Evolutionary conservation across 805 yeast species (phyloP).

Genomic region (Lachancea sp.): DNA sequence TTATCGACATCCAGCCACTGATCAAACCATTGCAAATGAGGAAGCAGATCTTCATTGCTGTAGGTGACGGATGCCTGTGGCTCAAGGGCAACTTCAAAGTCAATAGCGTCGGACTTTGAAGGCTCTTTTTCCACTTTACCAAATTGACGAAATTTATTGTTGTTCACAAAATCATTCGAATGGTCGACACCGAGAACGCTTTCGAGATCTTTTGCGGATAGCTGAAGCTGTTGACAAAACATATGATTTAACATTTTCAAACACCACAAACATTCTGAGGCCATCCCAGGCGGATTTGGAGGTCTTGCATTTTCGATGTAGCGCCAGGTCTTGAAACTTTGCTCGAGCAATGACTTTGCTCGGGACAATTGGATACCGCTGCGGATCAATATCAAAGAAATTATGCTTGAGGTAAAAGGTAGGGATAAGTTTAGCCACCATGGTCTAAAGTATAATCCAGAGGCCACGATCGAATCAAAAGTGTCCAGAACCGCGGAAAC

Average conservation of each 20-base stretch:
- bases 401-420: constrained; percentile 41
- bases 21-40: constrained; percentile 50
- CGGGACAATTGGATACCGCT: constrained; percentile 32
- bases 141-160: constrained; percentile 42
- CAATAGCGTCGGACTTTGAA: not conserved
- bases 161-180: constrained; percentile 47
- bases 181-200: constrained; percentile 44
- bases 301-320: constrained; percentile 29
- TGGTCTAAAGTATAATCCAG: constrained; percentile 35
- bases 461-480: constrained; percentile 25
- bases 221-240: constrained; percentile 39
- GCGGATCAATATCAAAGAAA: constrained; percentile 37
- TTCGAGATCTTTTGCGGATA: constrained; percentile 35
- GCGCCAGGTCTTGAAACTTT: constrained; percentile 19
- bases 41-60: constrained; percentile 32
- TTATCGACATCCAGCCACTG: constrained; percentile 24
- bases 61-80: not conserved
- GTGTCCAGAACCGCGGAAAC: constrained; percentile 24
- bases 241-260: constrained; percentile 49
- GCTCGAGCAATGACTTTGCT: constrained; percentile 11
- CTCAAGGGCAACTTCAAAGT: not conserved
- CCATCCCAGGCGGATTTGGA: constrained; percentile 39
- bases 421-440: constrained; percentile 47
- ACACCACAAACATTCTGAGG: constrained; percentile 57
- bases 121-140: constrained; percentile 32